Percentiles rank a stretch among this genome's conserved stretches.
Evolutionary conservation across 2,329 filamentous ascomycete genomes (phyloP).

Genomic region (Aspergillus sp.): DNA sequence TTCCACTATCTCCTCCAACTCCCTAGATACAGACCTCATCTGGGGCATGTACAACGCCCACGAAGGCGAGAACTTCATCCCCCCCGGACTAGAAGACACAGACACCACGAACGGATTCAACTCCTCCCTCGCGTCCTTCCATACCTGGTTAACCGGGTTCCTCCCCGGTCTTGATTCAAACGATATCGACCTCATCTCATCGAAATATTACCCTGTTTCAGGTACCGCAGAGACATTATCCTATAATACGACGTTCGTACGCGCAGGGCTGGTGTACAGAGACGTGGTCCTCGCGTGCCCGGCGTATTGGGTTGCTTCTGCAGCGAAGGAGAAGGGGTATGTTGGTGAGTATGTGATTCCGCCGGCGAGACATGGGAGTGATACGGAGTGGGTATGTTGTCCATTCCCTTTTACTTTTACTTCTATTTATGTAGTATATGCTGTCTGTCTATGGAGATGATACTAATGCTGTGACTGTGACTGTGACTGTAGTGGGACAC

Average conservation of each 20-base stretch:
- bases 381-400: constrained; percentile 56
- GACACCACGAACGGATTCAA: constrained; percentile 50
- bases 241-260: constrained; percentile 55
- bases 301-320: constrained; percentile 57
- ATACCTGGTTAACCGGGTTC: constrained; percentile 57
- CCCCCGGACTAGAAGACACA: constrained; percentile 48
- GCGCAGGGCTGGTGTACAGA: constrained; percentile 60
- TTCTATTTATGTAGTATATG: neutral
- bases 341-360: constrained; percentile 62
- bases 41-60: constrained; percentile 64
- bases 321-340: constrained; percentile 51
- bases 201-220: constrained; percentile 50
- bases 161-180: constrained; percentile 50
- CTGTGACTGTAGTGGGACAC: constrained; percentile 54
- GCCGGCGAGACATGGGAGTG: constrained; percentile 61
- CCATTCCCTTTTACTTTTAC: neutral
- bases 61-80: constrained; percentile 65
- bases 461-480: neutral
- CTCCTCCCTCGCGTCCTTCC: constrained; percentile 52
- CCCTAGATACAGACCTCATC: constrained; percentile 50
- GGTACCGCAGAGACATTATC: constrained; percentile 53
- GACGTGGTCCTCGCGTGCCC: constrained; percentile 64
- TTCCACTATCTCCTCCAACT: constrained; percentile 39
- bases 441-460: neutral
- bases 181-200: constrained; percentile 45